Evolutionary conservation across 2,329 filamentous ascomycete genomes (phyloP).

Genomic region (Fusarium torreyae): DNA sequence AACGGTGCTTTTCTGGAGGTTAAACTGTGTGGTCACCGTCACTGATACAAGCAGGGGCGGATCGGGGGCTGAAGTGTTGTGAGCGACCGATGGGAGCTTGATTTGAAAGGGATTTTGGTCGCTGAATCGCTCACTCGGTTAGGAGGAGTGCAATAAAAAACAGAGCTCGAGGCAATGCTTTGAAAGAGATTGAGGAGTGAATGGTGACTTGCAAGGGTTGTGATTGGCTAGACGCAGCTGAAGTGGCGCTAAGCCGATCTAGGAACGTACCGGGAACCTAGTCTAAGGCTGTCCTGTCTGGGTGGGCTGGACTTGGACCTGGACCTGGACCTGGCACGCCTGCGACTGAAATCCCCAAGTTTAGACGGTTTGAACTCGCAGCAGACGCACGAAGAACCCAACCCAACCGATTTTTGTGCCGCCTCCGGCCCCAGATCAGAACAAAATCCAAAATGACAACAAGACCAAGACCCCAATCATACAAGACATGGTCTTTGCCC

Average conservation of each 20-base stretch:
- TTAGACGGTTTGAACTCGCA: background rate
- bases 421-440: slow-evolving; percentile 57
- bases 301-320: slow-evolving; percentile 27
- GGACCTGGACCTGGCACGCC: background rate
- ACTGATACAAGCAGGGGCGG: slow-evolving; percentile 9
- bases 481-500: slow-evolving; percentile 56
- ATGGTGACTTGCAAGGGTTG: background rate
- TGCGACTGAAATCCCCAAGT: slow-evolving; percentile 30
- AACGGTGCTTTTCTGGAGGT: slow-evolving; percentile 1
- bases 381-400: slow-evolving; percentile 26
- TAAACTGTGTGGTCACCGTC: slow-evolving; percentile 12
- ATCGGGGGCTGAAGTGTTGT: slow-evolving; percentile 27
- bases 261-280: background rate
- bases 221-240: slow-evolving; percentile 34
- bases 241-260: slow-evolving; percentile 36
- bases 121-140: slow-evolving; percentile 37
- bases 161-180: slow-evolving; percentile 35
- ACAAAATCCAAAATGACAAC: slow-evolving; percentile 58
- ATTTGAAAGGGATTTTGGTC: slow-evolving; percentile 36
- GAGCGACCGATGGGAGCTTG: slow-evolving; percentile 25
- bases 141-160: slow-evolving; percentile 38
- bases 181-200: slow-evolving; percentile 19
- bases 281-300: slow-evolving; percentile 32
- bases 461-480: slow-evolving; percentile 57
- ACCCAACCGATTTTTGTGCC: slow-evolving; percentile 55